phyloP scores from a whole-genome alignment of 2,329 filamentous ascomycete genomes.

The Nothomitra cinnamomea region DNA sequence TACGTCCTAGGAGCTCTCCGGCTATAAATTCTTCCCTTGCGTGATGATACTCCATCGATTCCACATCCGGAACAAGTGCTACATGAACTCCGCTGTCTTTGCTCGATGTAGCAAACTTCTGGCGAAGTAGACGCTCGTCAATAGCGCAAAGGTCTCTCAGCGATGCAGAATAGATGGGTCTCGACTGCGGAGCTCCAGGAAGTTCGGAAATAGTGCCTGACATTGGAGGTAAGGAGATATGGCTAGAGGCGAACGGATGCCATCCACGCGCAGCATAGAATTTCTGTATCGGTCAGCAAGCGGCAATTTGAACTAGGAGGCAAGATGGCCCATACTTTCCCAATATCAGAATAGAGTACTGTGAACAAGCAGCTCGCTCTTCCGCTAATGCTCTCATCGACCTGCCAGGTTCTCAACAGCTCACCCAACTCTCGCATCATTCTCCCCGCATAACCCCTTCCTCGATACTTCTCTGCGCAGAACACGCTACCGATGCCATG shows the following conservation, averaged over 20 bases:
- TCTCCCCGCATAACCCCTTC: slow-evolving; percentile 57
- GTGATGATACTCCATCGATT: slow-evolving; percentile 37
- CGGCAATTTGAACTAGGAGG: not conserved
- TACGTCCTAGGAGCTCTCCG: slow-evolving; percentile 39
- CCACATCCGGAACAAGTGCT: slow-evolving; percentile 49
- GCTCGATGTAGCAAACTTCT: slow-evolving; percentile 27
- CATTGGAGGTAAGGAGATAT: slow-evolving; percentile 43
- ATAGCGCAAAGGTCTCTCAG: slow-evolving; percentile 42
- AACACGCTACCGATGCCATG: slow-evolving; percentile 75
- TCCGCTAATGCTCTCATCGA: slow-evolving; percentile 18
- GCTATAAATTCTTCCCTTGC: slow-evolving; percentile 66
- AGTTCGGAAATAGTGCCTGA: slow-evolving; percentile 15
- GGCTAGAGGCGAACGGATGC: slow-evolving; percentile 54
- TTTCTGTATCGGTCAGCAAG: slow-evolving; percentile 17
- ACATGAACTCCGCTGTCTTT: slow-evolving; percentile 33
- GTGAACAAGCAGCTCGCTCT: slow-evolving; percentile 42
- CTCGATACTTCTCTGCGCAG: slow-evolving; percentile 47
- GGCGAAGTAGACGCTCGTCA: slow-evolving; percentile 46
- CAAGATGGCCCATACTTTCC: slow-evolving; percentile 29
- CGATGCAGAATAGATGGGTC: slow-evolving; percentile 39
- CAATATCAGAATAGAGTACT: slow-evolving; percentile 73
- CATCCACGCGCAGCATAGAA: slow-evolving; percentile 71
- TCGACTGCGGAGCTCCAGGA: slow-evolving; percentile 5
- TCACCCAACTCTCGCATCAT: slow-evolving; percentile 54
- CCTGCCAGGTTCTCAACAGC: slow-evolving; percentile 34